These are phyloP conservation scores for Begonia masoniana DNA, from an alignment of 306 rosid genomes.

Conservation along the genomic window DNA sequence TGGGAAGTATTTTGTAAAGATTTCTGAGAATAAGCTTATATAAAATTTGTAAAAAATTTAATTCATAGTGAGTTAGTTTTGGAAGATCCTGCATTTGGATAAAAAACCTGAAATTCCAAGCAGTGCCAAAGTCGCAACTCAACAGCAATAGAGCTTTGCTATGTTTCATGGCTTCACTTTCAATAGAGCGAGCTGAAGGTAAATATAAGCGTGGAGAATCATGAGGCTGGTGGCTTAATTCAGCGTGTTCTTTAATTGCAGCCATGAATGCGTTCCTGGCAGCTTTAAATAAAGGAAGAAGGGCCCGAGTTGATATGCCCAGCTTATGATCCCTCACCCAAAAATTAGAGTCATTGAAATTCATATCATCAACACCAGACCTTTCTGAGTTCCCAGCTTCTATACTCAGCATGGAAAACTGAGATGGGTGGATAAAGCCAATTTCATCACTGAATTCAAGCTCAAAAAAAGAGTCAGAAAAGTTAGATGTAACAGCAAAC, in stretches of 20 bases:
- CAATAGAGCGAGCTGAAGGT: conserved; percentile 25
- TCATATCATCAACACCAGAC: conserved; percentile 10
- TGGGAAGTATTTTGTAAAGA: too few species aligned
- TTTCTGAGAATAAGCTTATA: too few species aligned
- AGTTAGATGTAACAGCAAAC: too few species aligned
- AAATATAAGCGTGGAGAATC: conserved; percentile 5
- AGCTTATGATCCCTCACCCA: conserved; percentile 73
- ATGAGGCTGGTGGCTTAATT: conserved; percentile 13
- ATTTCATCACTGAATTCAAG: conserved; percentile 61
- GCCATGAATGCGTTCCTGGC: conserved; percentile 44
- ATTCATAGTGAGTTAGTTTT: too few species aligned
- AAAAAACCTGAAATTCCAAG: conserved; percentile 84
- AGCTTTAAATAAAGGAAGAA: conserved; percentile 12
- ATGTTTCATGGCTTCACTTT: conserved; percentile 42
- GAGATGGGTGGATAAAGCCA: conserved; percentile 74
- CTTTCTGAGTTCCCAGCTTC: conserved; percentile 20
- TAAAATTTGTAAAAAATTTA: too few species aligned
- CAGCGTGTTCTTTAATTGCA: conserved; percentile 33
- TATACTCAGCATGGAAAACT: conserved; percentile 35
- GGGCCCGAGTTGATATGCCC: conserved; percentile 30
- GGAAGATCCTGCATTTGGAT: not conserved
- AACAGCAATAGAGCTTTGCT: conserved; percentile 61
- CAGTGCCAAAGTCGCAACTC: conserved; percentile 77
- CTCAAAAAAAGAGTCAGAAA: not conserved
- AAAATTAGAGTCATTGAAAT: conserved; percentile 20